Evolutionary conservation across 768 basidiomycete genomes (phyloP).

Genomic region (Boletellus ananas): DNA sequence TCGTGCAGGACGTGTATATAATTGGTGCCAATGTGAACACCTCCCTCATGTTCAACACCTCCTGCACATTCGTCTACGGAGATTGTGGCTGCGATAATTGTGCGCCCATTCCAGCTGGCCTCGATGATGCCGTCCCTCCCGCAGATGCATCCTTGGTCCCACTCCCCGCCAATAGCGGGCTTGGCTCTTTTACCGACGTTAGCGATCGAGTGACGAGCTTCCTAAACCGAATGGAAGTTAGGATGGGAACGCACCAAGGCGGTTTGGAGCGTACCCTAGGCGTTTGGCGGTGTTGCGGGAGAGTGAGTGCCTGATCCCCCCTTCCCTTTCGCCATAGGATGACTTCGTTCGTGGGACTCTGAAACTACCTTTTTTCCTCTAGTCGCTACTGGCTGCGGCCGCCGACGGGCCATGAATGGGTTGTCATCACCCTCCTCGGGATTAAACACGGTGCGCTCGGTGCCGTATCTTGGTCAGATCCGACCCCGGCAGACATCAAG

Average conservation of each 20-base stretch:
- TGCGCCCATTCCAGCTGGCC: slow-evolving; percentile 39
- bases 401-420: slow-evolving; percentile 66
- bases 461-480: slow-evolving; percentile 48
- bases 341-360: neutral
- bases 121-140: slow-evolving; percentile 23
- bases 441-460: slow-evolving; percentile 69
- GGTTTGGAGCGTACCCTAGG: slow-evolving; percentile 78
- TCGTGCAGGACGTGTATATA: slow-evolving; percentile 58
- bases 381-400: slow-evolving; percentile 54
- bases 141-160: slow-evolving; percentile 15
- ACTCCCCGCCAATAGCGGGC: slow-evolving; percentile 20
- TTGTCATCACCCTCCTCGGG: slow-evolving; percentile 58
- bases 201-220: slow-evolving; percentile 65
- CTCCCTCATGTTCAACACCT: slow-evolving; percentile 55
- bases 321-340: neutral
- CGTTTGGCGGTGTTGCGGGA: slow-evolving; percentile 51
- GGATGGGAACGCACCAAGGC: slow-evolving; percentile 67
- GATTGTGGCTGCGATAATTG: slow-evolving; percentile 75
- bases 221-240: slow-evolving; percentile 49
- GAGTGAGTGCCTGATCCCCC: slow-evolving; percentile 24
- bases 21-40: slow-evolving; percentile 58
- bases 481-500: slow-evolving; percentile 51
- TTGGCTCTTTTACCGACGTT: slow-evolving; percentile 56
- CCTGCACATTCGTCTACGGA: slow-evolving; percentile 62
- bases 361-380: neutral